phyloP scores from a whole-genome alignment of 495 filamentous ascomycete species.

The Podospora anserina region DNA sequence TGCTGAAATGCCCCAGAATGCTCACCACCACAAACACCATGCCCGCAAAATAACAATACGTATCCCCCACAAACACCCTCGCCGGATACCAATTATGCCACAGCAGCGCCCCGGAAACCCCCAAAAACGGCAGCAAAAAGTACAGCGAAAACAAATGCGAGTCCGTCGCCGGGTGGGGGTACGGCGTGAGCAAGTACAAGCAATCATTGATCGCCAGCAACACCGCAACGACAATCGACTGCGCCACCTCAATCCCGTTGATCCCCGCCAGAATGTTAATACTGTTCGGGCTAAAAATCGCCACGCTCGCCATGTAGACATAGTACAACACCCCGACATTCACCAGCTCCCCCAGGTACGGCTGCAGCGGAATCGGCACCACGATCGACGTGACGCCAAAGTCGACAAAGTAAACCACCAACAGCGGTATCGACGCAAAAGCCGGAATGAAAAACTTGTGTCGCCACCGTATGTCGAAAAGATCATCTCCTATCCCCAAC shows the following conservation, averaged over 20 bases:
- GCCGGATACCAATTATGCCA: slow-evolving; percentile 96
- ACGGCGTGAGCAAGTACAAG: slow-evolving; percentile 73
- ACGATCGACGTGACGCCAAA: slow-evolving; percentile 96
- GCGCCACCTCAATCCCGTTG: slow-evolving; percentile 94
- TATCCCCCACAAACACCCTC: slow-evolving; percentile 93
- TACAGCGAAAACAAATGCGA: slow-evolving; percentile 94
- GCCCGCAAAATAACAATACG: slow-evolving; percentile 98
- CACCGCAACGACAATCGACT: slow-evolving; percentile 85
- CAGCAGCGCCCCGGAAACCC: slow-evolving; percentile 81
- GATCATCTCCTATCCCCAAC: slow-evolving; percentile 90
- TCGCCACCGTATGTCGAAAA: slow-evolving; percentile 97
- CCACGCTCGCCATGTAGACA: slow-evolving; percentile 88
- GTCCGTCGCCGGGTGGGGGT: slow-evolving; percentile 90
- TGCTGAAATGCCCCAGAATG: slow-evolving; percentile 95
- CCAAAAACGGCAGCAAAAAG: slow-evolving; percentile 89
- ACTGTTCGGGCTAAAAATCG: slow-evolving; percentile 95
- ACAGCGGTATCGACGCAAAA: slow-evolving; percentile 87
- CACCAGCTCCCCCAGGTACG: slow-evolving; percentile 75
- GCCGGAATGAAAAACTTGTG: slow-evolving; percentile 98
- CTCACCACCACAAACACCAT: slow-evolving; percentile 98
- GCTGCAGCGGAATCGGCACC: slow-evolving; percentile 76
- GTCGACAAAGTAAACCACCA: slow-evolving; percentile 96
- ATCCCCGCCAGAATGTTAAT: slow-evolving; percentile 99
- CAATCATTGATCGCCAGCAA: slow-evolving; percentile 81
- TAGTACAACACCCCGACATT: slow-evolving; percentile 92